Conservation (phyloP, 805 yeast species). For the Suhomyces tanzawaensis region DNA sequence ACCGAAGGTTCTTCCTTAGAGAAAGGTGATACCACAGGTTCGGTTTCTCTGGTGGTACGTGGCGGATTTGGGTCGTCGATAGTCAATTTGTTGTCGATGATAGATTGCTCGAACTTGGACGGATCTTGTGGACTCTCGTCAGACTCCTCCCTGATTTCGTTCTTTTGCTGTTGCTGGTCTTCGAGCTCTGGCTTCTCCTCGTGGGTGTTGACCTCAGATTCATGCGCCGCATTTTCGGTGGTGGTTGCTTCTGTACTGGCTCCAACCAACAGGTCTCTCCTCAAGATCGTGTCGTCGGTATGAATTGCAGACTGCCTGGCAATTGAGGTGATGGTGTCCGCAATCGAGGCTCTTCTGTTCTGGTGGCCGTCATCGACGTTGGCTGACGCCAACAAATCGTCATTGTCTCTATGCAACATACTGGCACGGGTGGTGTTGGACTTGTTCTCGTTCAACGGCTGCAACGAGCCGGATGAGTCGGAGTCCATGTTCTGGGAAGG, state of each 20-base stretch:
- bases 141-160: background rate
- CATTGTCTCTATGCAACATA: slow-evolving; percentile 1
- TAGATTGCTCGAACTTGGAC: slow-evolving; percentile 1
- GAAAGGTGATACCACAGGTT: background rate
- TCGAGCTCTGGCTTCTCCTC: background rate
- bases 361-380: background rate
- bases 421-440: slow-evolving; percentile 1
- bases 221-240: background rate
- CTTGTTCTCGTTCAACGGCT: background rate
- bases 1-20: background rate
- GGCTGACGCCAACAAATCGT: background rate
- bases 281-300: slow-evolving; percentile 6
- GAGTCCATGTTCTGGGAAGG: background rate
- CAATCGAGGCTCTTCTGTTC: slow-evolving; percentile 6
- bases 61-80: background rate
- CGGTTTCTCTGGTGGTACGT: background rate
- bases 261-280: slow-evolving; percentile 3
- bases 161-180: background rate
- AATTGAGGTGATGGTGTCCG: slow-evolving; percentile 5
- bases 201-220: background rate
- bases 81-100: slow-evolving; percentile 3
- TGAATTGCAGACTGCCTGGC: slow-evolving; percentile 2
- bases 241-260: too few species aligned
- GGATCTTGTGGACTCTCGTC: background rate
- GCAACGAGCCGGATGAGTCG: background rate